Evolutionary conservation across 2,329 filamentous ascomycete species (phyloP).

Genomic region (Dothiorella sarmentorum): DNA sequence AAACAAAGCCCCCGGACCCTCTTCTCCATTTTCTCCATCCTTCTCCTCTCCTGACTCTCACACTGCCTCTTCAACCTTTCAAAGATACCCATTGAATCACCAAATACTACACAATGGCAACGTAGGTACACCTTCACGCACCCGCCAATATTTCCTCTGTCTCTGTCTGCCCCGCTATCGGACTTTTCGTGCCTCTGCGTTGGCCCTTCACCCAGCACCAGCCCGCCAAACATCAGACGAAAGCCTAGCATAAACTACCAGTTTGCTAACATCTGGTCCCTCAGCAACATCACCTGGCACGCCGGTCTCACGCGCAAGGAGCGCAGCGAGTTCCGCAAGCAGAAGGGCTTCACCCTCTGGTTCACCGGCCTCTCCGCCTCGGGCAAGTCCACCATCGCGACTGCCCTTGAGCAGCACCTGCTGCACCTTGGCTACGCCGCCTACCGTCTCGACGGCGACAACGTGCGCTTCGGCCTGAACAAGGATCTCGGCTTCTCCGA

Average conservation of each 20-base stretch:
- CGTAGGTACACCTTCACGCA: slow-evolving; percentile 26
- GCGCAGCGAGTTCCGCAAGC: slow-evolving; percentile 71
- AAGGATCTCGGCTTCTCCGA: slow-evolving; percentile 95
- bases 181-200: background rate
- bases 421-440: slow-evolving; percentile 78
- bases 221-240: background rate
- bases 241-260: background rate
- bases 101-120: slow-evolving; percentile 29
- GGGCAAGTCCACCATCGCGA: slow-evolving; percentile 95
- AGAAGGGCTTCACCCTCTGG: slow-evolving; percentile 94
- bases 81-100: background rate
- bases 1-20: slow-evolving; percentile 3
- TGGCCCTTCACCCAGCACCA: background rate
- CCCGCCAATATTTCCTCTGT: background rate
- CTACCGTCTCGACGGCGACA: slow-evolving; percentile 96
- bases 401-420: slow-evolving; percentile 93
- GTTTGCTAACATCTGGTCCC: background rate
- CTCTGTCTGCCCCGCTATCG: slow-evolving; percentile 4
- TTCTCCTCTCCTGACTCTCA: slow-evolving; percentile 1
- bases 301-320: slow-evolving; percentile 73
- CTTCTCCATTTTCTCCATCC: background rate
- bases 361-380: slow-evolving; percentile 94
- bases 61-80: background rate
- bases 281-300: slow-evolving; percentile 89
- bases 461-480: slow-evolving; percentile 96